Conservation (phyloP, 345 rosid species). For the Corymbia maculata region DNA sequence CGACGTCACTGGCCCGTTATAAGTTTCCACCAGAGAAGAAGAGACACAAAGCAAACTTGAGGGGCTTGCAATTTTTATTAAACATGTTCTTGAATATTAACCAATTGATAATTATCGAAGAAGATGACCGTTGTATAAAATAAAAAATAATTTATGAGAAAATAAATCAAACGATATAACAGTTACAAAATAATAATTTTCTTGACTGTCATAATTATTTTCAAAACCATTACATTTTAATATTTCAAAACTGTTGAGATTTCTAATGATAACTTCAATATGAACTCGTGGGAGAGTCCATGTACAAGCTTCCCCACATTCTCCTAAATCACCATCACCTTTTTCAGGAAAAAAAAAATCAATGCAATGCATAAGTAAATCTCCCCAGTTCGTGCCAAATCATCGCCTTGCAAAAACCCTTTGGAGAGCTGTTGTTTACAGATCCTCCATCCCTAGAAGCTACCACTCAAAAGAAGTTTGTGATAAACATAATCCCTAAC, state of each 20-base stretch:
- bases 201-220: too few species aligned
- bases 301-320: slow-evolving; percentile 11
- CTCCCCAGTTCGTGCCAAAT: not conserved
- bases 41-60: not conserved
- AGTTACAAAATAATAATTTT: too few species aligned
- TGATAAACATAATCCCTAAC: slow-evolving; percentile 17
- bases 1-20: not conserved
- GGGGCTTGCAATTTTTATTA: not conserved
- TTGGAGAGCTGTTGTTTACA: not conserved
- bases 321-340: slow-evolving; percentile 23
- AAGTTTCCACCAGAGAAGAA: not conserved
- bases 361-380: not conserved
- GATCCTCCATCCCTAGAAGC: slow-evolving; percentile 3
- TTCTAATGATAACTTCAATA: too few species aligned
- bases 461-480: slow-evolving; percentile 11
- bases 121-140: too few species aligned
- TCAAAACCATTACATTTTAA: too few species aligned
- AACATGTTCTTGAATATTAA: not conserved
- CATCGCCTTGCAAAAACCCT: not conserved
- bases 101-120: too few species aligned
- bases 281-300: not conserved
- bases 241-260: too few species aligned
- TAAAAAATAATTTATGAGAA: too few species aligned
- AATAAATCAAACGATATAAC: too few species aligned
- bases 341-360: not conserved